A percentile compares a stretch with the other conserved stretches of the same genome.
Conservation (phyloP, 2,329 filamentous ascomycete genomes). For the Gyromitra esculenta region DNA sequence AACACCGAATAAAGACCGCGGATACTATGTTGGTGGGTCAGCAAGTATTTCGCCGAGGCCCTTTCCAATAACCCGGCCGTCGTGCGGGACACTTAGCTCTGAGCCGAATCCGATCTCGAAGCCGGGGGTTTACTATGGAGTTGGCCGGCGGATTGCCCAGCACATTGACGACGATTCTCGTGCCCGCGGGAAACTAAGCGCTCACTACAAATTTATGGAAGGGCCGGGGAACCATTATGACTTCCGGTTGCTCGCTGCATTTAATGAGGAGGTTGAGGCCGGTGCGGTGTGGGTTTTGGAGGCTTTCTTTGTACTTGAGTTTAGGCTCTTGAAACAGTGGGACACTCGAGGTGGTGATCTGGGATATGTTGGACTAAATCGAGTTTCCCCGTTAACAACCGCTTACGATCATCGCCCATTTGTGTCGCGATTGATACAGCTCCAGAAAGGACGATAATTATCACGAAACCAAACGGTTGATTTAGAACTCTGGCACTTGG, state of each 20-base stretch:
- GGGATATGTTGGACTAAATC: slow-evolving; percentile 24
- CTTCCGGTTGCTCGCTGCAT: slow-evolving; percentile 33
- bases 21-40: slow-evolving; percentile 35
- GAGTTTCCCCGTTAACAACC: slow-evolving; percentile 22
- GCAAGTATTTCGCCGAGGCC: background rate
- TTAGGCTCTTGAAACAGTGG: slow-evolving; percentile 9
- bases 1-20: background rate
- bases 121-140: slow-evolving; percentile 2
- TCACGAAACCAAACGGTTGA: background rate
- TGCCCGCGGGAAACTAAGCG: background rate
- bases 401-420: background rate
- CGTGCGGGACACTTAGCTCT: slow-evolving; percentile 5
- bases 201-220: slow-evolving; percentile 39
- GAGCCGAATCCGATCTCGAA: background rate
- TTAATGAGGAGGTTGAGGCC: slow-evolving; percentile 16
- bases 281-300: slow-evolving; percentile 42
- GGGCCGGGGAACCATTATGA: slow-evolving; percentile 30
- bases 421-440: background rate
- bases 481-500: background rate
- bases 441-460: background rate
- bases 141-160: slow-evolving; percentile 27
- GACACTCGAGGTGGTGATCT: background rate
- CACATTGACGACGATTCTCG: slow-evolving; percentile 5
- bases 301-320: slow-evolving; percentile 29
- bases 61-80: slow-evolving; percentile 6